Conservation (phyloP, 169 alveolate species). For the Cryptosporidium xiaoi region DNA sequence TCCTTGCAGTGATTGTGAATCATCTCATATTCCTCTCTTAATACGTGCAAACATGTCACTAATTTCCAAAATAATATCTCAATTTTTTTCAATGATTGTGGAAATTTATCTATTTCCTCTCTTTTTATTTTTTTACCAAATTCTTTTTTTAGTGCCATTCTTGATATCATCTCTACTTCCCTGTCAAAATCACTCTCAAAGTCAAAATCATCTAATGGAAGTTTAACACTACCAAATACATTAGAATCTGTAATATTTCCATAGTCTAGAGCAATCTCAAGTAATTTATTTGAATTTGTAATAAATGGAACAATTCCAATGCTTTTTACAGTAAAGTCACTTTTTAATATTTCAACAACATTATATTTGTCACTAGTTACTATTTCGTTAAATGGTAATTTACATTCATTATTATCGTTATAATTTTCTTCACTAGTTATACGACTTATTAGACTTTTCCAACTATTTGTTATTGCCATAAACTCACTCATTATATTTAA, state of each 20-base stretch:
- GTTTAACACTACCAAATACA: not conserved
- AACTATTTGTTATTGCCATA: conserved; percentile 24
- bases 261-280: conserved; percentile 52
- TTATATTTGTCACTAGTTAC: not conserved
- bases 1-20: conserved; percentile 1
- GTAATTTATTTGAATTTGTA: conserved; percentile 19
- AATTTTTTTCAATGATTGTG: conserved; percentile 37
- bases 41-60: conserved; percentile 27
- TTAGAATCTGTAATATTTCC: conserved; percentile 6
- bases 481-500: conserved; percentile 57
- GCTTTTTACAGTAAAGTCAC: not conserved
- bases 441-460: conserved; percentile 2
- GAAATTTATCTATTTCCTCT: conserved; percentile 1
- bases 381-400: not conserved
- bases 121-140: not conserved
- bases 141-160: conserved; percentile 11
- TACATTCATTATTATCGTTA: not conserved
- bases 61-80: conserved; percentile 64
- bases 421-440: not conserved
- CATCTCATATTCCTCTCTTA: conserved; percentile 47
- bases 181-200: conserved; percentile 47
- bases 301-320: conserved; percentile 41
- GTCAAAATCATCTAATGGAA: conserved; percentile 11
- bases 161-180: conserved; percentile 42
- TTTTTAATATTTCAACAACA: not conserved